These are phyloP conservation scores for Triticum urartu DNA, from an alignment of 176 grass and related monocot species.

Conservation along the genomic window DNA sequence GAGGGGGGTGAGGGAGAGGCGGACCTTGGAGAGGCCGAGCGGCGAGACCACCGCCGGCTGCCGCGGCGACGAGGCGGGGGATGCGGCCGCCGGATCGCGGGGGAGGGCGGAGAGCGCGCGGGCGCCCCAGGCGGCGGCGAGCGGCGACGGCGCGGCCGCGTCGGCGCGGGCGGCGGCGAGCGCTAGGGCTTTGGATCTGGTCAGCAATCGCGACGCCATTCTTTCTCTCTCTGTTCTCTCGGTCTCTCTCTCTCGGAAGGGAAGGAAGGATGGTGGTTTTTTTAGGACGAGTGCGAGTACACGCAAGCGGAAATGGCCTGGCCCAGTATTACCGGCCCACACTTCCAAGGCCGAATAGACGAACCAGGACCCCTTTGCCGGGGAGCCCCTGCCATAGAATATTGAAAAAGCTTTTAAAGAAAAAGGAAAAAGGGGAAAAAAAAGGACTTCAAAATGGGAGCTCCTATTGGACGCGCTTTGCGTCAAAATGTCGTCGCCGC, in stretches of 20 bases:
- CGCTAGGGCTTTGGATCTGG: slow-evolving; percentile 47
- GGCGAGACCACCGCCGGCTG: slow-evolving; percentile 3
- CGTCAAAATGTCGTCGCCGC: too few relatives aligned
- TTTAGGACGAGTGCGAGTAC: neutral
- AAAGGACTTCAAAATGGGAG: too few relatives aligned
- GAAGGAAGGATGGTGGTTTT: neutral
- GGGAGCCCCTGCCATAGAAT: too few relatives aligned
- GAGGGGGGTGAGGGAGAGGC: neutral
- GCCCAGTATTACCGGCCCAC: neutral
- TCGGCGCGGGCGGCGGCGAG: slow-evolving; percentile 25
- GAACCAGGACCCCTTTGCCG: too few relatives aligned
- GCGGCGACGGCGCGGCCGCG: neutral
- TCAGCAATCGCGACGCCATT: slow-evolving; percentile 50
- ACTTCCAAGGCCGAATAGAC: too few relatives aligned
- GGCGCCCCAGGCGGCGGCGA: neutral
- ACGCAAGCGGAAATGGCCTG: neutral
- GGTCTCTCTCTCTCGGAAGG: neutral
- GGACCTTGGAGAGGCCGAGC: slow-evolving; percentile 48
- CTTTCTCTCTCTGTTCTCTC: neutral
- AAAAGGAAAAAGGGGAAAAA: too few relatives aligned
- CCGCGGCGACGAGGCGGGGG: neutral
- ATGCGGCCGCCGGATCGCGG: slow-evolving; percentile 9
- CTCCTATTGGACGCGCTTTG: too few relatives aligned
- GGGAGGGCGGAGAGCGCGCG: slow-evolving; percentile 30
- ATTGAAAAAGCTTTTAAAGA: too few relatives aligned